These are phyloP conservation scores for Patellifolia procumbens DNA, from an alignment of 179 eudicot genomes.

Conservation along the genomic window DNA sequence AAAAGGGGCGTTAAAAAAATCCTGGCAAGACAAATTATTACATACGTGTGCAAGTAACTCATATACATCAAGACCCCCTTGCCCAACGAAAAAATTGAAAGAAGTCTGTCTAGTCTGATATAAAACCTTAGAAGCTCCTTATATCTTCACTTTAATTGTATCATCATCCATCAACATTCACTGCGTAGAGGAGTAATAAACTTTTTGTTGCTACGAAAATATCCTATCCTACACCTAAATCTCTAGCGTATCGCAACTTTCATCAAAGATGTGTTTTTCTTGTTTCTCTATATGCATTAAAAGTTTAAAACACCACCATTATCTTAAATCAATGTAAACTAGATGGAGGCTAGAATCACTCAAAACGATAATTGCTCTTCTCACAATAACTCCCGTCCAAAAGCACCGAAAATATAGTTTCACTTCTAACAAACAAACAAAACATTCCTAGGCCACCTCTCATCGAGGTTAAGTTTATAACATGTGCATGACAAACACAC, in stretches of 20 bases:
- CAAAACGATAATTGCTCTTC: too few species aligned
- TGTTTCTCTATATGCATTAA: neutral
- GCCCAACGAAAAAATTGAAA: neutral
- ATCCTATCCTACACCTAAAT: neutral
- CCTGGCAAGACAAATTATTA: neutral
- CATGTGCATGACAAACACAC: too few species aligned
- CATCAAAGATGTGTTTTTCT: neutral
- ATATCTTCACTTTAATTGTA: neutral
- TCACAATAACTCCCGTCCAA: too few species aligned
- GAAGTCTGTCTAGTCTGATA: neutral
- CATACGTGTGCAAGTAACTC: neutral
- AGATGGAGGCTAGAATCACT: too few species aligned
- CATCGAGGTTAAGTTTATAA: too few species aligned
- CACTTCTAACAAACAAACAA: too few species aligned
- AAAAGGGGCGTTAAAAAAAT: neutral
- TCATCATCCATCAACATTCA: neutral
- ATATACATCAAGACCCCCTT: neutral
- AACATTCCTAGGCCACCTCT: too few species aligned
- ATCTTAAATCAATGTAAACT: too few species aligned
- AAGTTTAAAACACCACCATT: too few species aligned
- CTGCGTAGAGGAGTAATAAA: neutral
- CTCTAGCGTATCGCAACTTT: neutral
- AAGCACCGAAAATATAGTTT: too few species aligned
- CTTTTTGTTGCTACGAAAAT: neutral
- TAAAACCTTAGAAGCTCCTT: neutral